Evolutionary conservation across 768 basidiomycete genomes (phyloP).

Genomic region (Tephrocybe sp.): DNA sequence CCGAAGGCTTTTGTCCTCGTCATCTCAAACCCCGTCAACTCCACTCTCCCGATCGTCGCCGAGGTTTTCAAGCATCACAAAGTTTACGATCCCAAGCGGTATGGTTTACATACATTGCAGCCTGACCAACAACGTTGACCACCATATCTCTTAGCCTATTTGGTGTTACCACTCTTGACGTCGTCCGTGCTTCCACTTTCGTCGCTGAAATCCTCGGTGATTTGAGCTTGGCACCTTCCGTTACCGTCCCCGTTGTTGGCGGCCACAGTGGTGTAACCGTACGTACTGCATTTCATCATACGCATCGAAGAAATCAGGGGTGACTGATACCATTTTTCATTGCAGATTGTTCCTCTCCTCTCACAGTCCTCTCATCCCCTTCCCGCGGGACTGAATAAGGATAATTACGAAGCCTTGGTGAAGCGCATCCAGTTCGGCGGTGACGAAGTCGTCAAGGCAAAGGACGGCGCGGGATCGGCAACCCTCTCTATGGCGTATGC

Average conservation of each 20-base stretch:
- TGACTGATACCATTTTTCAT: not conserved
- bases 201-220: constrained; percentile 77
- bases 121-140: no score
- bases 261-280: constrained; percentile 94
- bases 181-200: constrained; percentile 97
- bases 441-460: constrained; percentile 98
- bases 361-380: constrained; percentile 85
- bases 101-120: constrained; percentile 14
- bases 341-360: constrained; percentile 86
- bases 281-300: no score
- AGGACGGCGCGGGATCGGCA: constrained; percentile 90
- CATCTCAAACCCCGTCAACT: constrained; percentile 99
- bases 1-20: constrained; percentile 94
- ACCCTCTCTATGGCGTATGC: constrained; percentile 98
- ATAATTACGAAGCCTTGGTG: constrained; percentile 56
- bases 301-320: not conserved
- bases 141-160: constrained; percentile 62
- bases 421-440: constrained; percentile 94
- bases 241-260: constrained; percentile 88
- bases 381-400: constrained; percentile 49
- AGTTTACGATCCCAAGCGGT: constrained; percentile 92
- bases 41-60: constrained; percentile 94
- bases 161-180: constrained; percentile 97
- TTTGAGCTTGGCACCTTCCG: constrained; percentile 52
- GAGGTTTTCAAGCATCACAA: constrained; percentile 94